Percentiles rank a stretch among this genome's conserved stretches.
These are phyloP conservation scores for Skeletonema marinoi DNA, from an alignment of 108 stramenopile genomes.

Conservation along the genomic window DNA sequence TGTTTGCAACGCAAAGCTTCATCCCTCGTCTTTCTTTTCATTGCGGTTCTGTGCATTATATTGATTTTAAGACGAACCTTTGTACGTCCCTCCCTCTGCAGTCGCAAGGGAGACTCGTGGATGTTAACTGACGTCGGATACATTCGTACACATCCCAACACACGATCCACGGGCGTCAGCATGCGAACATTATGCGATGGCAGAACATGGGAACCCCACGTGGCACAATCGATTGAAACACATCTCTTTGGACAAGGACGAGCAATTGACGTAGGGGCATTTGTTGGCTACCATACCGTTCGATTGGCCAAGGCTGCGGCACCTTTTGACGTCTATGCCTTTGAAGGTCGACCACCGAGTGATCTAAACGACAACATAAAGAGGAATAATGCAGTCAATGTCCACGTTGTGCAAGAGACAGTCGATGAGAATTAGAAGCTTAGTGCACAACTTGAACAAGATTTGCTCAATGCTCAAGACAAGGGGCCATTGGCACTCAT, in stretches of 20 bases:
- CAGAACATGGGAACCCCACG: conserved; percentile 9
- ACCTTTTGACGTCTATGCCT: conserved; percentile 2
- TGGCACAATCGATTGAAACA: conserved; percentile 4
- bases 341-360: conserved; percentile 1
- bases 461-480: conserved; percentile 9
- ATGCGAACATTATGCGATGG: conserved; percentile 19
- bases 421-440: conserved; percentile 18
- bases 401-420: conserved; percentile 2
- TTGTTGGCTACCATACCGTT: conserved; percentile 16
- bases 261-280: conserved; percentile 20
- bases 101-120: not conserved
- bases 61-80: not conserved
- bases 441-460: conserved; percentile 9
- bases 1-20: not conserved
- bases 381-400: conserved; percentile 15
- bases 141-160: conserved; percentile 7
- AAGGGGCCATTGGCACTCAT: conserved; percentile 8
- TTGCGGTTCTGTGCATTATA: not conserved
- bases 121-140: conserved; percentile 28
- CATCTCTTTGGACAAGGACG: conserved; percentile 14
- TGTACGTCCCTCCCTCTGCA: not conserved
- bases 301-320: conserved; percentile 22
- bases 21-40: not conserved
- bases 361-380: conserved; percentile 7
- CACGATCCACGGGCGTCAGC: not conserved